phyloP scores from a whole-genome alignment of 1,284 basidiomycete genomes.

The Ganoderma sinense region DNA sequence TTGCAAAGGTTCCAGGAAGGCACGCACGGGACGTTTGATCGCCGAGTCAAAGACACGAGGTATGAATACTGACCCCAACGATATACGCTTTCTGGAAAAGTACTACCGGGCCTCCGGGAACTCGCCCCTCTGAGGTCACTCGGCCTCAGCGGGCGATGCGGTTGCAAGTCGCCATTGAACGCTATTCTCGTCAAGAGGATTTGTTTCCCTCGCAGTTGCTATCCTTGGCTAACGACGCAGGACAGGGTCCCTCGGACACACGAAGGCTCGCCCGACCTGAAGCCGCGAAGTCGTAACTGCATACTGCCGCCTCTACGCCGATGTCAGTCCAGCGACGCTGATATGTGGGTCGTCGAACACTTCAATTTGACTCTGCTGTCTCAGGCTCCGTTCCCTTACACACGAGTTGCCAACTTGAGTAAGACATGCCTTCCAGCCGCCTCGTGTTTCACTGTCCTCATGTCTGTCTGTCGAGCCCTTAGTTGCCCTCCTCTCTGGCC shows the following conservation, averaged over 20 bases:
- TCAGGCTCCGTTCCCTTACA: slow-evolving; percentile 26
- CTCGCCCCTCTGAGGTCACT: slow-evolving; percentile 2
- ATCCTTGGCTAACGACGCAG: slow-evolving; percentile 6
- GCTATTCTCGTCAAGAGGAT: slow-evolving; percentile 2
- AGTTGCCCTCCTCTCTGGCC: slow-evolving; percentile 4
- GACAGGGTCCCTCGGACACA: background rate
- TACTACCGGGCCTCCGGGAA: slow-evolving; percentile 13
- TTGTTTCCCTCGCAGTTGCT: slow-evolving; percentile 8
- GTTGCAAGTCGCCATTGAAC: slow-evolving; percentile 11
- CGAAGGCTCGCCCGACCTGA: slow-evolving; percentile 6
- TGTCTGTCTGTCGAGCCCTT: slow-evolving; percentile 23
- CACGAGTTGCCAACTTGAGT: slow-evolving; percentile 21
- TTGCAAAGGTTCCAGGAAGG: slow-evolving; percentile 19
- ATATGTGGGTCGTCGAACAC: background rate
- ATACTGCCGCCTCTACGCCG: slow-evolving; percentile 19
- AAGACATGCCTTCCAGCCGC: slow-evolving; percentile 22
- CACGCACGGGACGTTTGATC: slow-evolving; percentile 29
- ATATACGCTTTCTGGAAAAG: slow-evolving; percentile 10
- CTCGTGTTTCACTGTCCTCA: slow-evolving; percentile 26
- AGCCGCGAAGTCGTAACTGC: slow-evolving; percentile 14
- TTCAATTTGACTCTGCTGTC: slow-evolving; percentile 1
- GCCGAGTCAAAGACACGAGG: slow-evolving; percentile 27
- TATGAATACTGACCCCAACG: slow-evolving; percentile 13
- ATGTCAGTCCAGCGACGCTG: slow-evolving; percentile 11
- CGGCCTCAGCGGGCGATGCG: slow-evolving; percentile 23